Evolutionary conservation across 257 asterid genomes (phyloP).

Genomic region (Fraxinus americana): DNA sequence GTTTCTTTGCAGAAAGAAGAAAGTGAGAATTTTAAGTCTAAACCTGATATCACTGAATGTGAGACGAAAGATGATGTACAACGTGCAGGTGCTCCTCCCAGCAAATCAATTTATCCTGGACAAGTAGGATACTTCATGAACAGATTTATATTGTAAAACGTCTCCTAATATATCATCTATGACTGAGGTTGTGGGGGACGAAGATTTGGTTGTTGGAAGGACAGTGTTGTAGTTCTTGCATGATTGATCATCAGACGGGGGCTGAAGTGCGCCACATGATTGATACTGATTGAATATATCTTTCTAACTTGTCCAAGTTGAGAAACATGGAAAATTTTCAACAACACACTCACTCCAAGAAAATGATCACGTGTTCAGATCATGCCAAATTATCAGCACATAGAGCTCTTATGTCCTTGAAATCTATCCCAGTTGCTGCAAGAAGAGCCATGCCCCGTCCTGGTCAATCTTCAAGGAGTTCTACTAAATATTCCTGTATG

Average conservation of each 20-base stretch:
- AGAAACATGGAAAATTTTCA: slow-evolving; percentile 23
- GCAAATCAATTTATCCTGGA: slow-evolving; percentile 45
- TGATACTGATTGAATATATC: slow-evolving; percentile 80
- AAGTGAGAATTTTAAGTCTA: slow-evolving; percentile 50
- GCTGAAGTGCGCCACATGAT: slow-evolving; percentile 68
- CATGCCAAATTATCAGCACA: slow-evolving; percentile 58
- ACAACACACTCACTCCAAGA: slow-evolving; percentile 20
- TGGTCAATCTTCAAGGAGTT: slow-evolving; percentile 63
- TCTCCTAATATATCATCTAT: slow-evolving; percentile 16
- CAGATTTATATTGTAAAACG: slow-evolving; percentile 51
- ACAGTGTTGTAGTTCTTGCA: slow-evolving; percentile 44
- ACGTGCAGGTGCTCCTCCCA: slow-evolving; percentile 25
- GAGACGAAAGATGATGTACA: slow-evolving; percentile 31
- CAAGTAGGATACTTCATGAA: slow-evolving; percentile 77
- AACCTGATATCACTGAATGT: slow-evolving; percentile 33
- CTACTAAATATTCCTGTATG: slow-evolving; percentile 78
- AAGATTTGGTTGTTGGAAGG: slow-evolving; percentile 31
- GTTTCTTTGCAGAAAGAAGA: slow-evolving; percentile 63
- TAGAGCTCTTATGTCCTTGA: slow-evolving; percentile 55
- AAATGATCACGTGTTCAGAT: slow-evolving; percentile 36
- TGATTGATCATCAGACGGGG: slow-evolving; percentile 35
- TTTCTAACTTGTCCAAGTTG: slow-evolving; percentile 51
- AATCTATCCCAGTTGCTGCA: slow-evolving; percentile 76
- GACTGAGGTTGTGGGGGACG: slow-evolving; percentile 8
- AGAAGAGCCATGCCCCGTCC: slow-evolving; percentile 83